phyloP scores from a whole-genome alignment of 441 rosid species.

The Manihot esculenta region DNA sequence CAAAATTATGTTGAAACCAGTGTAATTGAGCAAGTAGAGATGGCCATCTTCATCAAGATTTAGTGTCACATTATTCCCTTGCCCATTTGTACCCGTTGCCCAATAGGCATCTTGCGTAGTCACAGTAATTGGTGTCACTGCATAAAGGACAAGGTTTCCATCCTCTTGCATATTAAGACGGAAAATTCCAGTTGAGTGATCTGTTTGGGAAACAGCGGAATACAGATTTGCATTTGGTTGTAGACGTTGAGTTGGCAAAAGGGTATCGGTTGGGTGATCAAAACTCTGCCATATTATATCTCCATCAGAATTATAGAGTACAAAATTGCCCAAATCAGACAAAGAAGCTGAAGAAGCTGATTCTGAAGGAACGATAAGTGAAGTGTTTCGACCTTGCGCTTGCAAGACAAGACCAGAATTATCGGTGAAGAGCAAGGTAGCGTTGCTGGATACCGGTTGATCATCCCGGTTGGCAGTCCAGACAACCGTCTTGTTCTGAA shows the following conservation, averaged over 20 bases:
- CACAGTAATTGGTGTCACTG: neutral
- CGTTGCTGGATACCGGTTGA: slow-evolving; percentile 21
- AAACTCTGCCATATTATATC: slow-evolving; percentile 33
- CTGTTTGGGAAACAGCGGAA: slow-evolving; percentile 19
- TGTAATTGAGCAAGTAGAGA: neutral
- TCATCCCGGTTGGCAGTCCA: slow-evolving; percentile 35
- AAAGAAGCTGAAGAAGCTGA: slow-evolving; percentile 30
- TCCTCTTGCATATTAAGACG: slow-evolving; percentile 32
- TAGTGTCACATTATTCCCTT: neutral
- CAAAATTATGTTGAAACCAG: neutral
- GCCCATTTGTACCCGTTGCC: neutral
- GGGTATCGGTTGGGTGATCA: slow-evolving; percentile 24
- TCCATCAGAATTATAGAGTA: slow-evolving; percentile 19
- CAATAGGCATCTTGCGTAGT: slow-evolving; percentile 18
- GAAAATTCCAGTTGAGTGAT: slow-evolving; percentile 26
- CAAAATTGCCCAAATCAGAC: slow-evolving; percentile 37
- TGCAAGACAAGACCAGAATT: slow-evolving; percentile 21
- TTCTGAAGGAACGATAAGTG: neutral
- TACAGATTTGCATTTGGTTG: slow-evolving; percentile 1
- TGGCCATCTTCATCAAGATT: slow-evolving; percentile 25
- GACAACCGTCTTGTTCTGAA: slow-evolving; percentile 14
- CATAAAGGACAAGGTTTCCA: slow-evolving; percentile 37
- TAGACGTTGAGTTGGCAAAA: slow-evolving; percentile 28
- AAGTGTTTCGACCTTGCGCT: slow-evolving; percentile 4
- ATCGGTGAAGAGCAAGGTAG: slow-evolving; percentile 17